These are phyloP conservation scores for Cystofilobasidium bisporidii DNA, from an alignment of 768 basidiomycete species.

Conservation along the genomic window DNA sequence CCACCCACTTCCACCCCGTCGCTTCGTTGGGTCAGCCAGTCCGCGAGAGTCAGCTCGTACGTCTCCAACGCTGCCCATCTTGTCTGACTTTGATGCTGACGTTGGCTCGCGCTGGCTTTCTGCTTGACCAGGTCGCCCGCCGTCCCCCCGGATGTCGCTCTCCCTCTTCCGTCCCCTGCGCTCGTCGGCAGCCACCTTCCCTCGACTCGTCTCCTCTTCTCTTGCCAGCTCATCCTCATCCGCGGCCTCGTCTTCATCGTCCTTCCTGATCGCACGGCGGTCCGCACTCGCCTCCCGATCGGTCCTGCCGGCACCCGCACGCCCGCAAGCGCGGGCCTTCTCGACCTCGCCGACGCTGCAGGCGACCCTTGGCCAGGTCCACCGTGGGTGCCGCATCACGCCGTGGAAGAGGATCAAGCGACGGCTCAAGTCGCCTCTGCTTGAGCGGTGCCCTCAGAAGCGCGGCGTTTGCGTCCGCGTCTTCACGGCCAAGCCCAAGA, in stretches of 20 bases:
- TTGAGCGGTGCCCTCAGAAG: slow-evolving; percentile 68
- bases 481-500: slow-evolving; percentile 74
- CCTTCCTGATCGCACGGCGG: neutral
- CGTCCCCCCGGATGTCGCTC: neutral
- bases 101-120: neutral
- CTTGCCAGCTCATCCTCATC: neutral
- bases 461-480: slow-evolving; percentile 80
- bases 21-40: no score
- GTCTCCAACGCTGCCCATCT: neutral
- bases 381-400: slow-evolving; percentile 54
- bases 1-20: no score
- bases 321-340: slow-evolving; percentile 26
- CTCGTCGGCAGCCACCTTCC: neutral
- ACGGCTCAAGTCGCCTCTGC: slow-evolving; percentile 58
- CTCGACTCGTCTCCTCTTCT: neutral
- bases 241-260: neutral
- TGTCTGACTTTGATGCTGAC: neutral
- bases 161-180: neutral
- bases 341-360: slow-evolving; percentile 32
- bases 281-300: neutral
- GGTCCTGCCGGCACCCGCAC: neutral
- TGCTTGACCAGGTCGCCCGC: neutral
- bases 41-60: no score
- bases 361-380: slow-evolving; percentile 77
- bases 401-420: slow-evolving; percentile 23